Evolutionary conservation across 768 basidiomycete genomes (phyloP).

Genomic region (Mycena olivaceomarginata): DNA sequence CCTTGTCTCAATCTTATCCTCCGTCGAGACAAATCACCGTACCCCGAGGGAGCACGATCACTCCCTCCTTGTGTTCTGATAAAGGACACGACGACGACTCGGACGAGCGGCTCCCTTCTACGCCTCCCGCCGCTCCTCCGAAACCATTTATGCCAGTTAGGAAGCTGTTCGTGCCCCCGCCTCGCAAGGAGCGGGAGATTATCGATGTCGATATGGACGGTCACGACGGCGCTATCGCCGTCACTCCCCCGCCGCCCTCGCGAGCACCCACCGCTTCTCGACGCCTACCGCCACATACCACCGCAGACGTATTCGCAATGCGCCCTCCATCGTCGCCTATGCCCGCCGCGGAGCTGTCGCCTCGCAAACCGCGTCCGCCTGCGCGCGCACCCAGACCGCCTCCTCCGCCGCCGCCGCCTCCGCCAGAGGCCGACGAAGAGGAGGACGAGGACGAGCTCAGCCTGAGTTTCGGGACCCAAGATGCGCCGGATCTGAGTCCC

Average conservation of each 20-base stretch:
- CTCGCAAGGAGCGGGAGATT: conserved; percentile 46
- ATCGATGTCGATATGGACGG: conserved; percentile 62
- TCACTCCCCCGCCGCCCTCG: conserved; percentile 43
- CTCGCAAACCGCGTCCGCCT: conserved; percentile 76
- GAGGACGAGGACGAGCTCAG: conserved; percentile 51
- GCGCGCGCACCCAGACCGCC: conserved; percentile 63
- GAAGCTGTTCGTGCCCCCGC: conserved; percentile 33
- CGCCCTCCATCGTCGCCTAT: conserved; percentile 82
- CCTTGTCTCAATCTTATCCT: conserved; percentile 47
- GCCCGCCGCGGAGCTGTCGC: conserved; percentile 63
- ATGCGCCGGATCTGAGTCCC: conserved; percentile 9
- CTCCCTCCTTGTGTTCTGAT: conserved; percentile 86
- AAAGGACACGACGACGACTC: conserved; percentile 74
- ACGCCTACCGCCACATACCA: conserved; percentile 10
- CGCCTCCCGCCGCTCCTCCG: conserved; percentile 63
- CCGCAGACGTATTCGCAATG: conserved; percentile 69
- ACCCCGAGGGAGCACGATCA: conserved; percentile 55
- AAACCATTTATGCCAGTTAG: conserved; percentile 33
- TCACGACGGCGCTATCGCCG: conserved; percentile 27
- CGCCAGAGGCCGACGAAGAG: conserved; percentile 42
- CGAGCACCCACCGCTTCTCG: conserved; percentile 24
- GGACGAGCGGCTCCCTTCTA: conserved; percentile 71
- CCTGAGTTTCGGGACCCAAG: conserved; percentile 31
- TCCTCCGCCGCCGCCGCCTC: conserved; percentile 50
- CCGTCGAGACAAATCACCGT: conserved; percentile 36